phyloP scores from a whole-genome alignment of 163 green algal species.

The Trebouxia gelatinosa region DNA sequence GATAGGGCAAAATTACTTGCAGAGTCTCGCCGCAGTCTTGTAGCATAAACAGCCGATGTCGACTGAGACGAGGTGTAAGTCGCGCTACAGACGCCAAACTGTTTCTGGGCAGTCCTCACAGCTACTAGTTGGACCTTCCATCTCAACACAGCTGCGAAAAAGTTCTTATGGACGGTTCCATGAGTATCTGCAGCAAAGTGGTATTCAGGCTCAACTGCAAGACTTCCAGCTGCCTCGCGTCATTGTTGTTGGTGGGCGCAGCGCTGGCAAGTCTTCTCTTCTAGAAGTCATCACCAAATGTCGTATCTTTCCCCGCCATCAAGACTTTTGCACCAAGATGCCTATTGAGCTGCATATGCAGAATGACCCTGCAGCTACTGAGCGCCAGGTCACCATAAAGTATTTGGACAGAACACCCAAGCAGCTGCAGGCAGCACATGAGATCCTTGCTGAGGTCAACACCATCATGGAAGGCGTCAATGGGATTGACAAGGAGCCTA shows the following conservation, averaged over 20 bases:
- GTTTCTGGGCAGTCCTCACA: too few species aligned
- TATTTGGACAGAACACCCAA: not conserved
- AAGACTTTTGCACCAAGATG: slow-evolving; percentile 8
- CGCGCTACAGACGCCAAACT: too few species aligned
- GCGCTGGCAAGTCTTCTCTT: slow-evolving; percentile 7
- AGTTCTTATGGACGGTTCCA: slow-evolving; percentile 8
- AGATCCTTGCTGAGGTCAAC: not conserved
- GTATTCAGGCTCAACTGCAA: not conserved
- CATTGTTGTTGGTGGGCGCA: not conserved
- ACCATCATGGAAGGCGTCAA: not conserved
- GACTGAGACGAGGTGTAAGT: not conserved
- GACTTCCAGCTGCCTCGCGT: slow-evolving; percentile 1
- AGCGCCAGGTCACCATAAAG: not conserved
- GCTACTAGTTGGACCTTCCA: too few species aligned
- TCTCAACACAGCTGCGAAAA: too few species aligned
- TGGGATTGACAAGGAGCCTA: not conserved
- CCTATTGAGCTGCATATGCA: not conserved
- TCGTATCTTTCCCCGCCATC: slow-evolving; percentile 1
- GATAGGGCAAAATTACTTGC: too few species aligned
- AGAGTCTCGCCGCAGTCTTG: too few species aligned
- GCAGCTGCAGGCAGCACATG: not conserved
- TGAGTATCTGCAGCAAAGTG: too few species aligned
- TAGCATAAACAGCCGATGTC: too few species aligned
- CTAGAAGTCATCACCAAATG: slow-evolving; percentile 16
- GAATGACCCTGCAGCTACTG: not conserved